Evolutionary conservation across 2,329 filamentous ascomycete genomes (phyloP), one percentile per base, ranked within the genome.

Genomic region (Fusarium torreyae): DNA sequence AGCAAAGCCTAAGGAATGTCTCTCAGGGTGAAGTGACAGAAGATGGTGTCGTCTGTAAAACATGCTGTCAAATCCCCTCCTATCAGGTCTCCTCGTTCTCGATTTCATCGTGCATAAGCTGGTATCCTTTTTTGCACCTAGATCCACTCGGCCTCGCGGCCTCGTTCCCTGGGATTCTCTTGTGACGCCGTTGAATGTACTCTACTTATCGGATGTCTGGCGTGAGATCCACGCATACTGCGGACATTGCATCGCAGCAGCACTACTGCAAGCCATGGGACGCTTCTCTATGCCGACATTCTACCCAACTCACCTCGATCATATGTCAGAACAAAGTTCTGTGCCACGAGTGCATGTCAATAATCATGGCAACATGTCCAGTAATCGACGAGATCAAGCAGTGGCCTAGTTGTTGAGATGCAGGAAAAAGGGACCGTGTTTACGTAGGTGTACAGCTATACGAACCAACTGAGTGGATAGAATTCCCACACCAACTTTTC

Each of bases 221-320:
- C 59, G 50, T 64, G 24, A 58, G 68, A 71, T 72, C 68, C 66
- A 72, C 53, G 69, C 54, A 56, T 62, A 38, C 64, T 66, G 66
- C 53, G 49, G 48, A 43, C 61, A 68, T 59, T 62, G 64, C 57
- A 55, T 72, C 59, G 65, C 55, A 55, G 62, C 50, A 24, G 51
- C 52, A 66, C 69, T 72, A 74, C 69, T 73, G 71, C 64, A 73
- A 64, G 71, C 62, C 60, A 70, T 66, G 57, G 46, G 60, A 60
- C 64, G 54, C 51, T 59, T 69, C 54, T 53, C 53, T 68, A 40
- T 65, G 53, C 56, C 58, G 66, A 63, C 59, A 63, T 68, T 13
- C 52, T 68, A 67, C 39, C 42, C 67, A 60, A 65, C 36, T 63
- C 50, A 43, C 22, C 46, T 45, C 43, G 36, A 55, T 54, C 34